phyloP scores from a whole-genome alignment of 768 basidiomycete genomes.

The Phylloporus sp. region DNA sequence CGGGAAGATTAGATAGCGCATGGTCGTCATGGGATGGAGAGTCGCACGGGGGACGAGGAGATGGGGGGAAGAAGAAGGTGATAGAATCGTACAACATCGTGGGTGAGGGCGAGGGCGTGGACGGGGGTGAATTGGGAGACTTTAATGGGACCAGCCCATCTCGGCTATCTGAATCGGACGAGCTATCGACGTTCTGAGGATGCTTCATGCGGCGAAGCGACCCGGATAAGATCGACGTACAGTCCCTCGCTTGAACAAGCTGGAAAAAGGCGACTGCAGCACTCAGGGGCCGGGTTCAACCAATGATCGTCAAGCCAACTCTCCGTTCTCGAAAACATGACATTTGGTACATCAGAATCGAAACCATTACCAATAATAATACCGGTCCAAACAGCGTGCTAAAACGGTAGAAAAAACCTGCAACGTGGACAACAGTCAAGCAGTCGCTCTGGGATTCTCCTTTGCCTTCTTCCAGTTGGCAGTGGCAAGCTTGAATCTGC shows the following conservation, averaged over 20 bases:
- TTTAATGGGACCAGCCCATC: constrained; percentile 5
- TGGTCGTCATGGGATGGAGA: constrained; percentile 3
- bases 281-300: constrained; percentile 17
- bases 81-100: background rate
- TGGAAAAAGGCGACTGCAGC: constrained; percentile 18
- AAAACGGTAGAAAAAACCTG: too few relatives aligned
- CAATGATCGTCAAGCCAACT: constrained; percentile 11
- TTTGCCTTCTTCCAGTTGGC: constrained; percentile 74
- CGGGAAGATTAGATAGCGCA: constrained; percentile 26
- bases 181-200: constrained; percentile 46
- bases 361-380: constrained; percentile 33
- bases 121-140: background rate
- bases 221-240: constrained; percentile 14
- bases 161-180: too few relatives aligned
- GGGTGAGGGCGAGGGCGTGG: constrained; percentile 2
- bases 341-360: constrained; percentile 17
- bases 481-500: constrained; percentile 68
- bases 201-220: constrained; percentile 36
- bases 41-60: constrained; percentile 4
- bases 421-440: constrained; percentile 7
- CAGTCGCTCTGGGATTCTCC: constrained; percentile 51
- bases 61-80: constrained; percentile 5
- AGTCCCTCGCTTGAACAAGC: constrained; percentile 22
- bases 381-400: constrained; percentile 14
- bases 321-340: constrained; percentile 5